Base-by-base conservation (phyloP, 805 yeast species). In the Candida maesae region DNA sequence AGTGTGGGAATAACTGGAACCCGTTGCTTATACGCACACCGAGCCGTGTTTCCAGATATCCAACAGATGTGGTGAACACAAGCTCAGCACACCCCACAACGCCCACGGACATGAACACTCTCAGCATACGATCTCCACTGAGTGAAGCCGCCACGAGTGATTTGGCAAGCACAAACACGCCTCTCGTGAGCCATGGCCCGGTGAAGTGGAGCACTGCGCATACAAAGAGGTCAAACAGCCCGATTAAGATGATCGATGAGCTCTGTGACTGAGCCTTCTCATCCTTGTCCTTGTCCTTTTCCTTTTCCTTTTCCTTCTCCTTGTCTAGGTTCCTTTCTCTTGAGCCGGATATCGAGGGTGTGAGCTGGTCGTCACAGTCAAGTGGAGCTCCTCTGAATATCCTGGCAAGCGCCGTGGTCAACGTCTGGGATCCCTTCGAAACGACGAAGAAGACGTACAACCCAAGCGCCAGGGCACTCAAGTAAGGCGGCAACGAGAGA, bases 101-200 rank as follows among this genome's bases (percentile, higher is more conserved):
- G 45, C 41, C 15, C 30, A 41, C 17, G 33, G 34, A 35, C 44
- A 52, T 3, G 42, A 36, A 9, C 35, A 30, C 15, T 35, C 15
- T 45, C 21, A 38, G 35, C 9, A 47, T 29, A 16, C 42, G 47
- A 11, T 47, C 51, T 1, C 59, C 57, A 18, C 51, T 44, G 13
- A 57, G 20, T 1, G 51, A 46, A 5, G 47, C 41, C 1, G 58
- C 47, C 3, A 57, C 39, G 2, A 57, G 45, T 1, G 58, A 45
- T 20, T 55, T 53, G 13, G 61, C 51, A 3, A 54, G 34, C 1
- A 57, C 51, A 23, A 53, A 40, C 7, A 51, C 44, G 10, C 48
- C 31, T 30, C 53, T 48, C 2, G 56, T 50, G 11, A 51, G 30
- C 39, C 49, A 49, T 3, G 61, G 59, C 3, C 50, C 49, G 2